Base-by-base conservation (phyloP, 2,329 filamentous ascomycete species). In the Juglanconis sp. region DNA sequence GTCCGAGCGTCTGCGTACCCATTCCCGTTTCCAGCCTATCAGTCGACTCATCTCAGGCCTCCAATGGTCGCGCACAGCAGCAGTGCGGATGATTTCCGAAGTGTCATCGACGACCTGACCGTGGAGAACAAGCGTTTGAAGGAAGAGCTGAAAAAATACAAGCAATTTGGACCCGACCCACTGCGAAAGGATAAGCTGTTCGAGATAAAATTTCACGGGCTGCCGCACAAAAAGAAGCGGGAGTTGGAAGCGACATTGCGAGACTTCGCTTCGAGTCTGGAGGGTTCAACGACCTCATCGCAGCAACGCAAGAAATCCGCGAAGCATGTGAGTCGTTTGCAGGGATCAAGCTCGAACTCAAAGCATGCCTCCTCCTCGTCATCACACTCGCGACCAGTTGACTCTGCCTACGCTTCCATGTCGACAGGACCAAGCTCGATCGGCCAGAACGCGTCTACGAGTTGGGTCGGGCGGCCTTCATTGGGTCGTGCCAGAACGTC, bases 91-190 rank as follows among this genome's bases (percentile, higher is more conserved):
- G 91, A 93, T 59, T 93, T 87, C 62, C 82, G 91, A 51, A 89
- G 89, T 65, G 90, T 96, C 15, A 96, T 96, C 52, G 91, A 96
- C 68, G 92, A 96, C 70, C 74, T 96, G 61, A 96, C 91, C 0
- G 79, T 96, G 32, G 89, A 92, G 69, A 96, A 95, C 70, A 90
- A 91, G 71, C 87, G 86, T 55, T 72, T 96, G 63, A 92, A 88
- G 74, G 86, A 88, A 65, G 86, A 87, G 67, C 68, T 96, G 57
- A 88, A 84, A 67, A 87, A 84, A 56, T 90, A 90, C 63, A 88
- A 90, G 71, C 86, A 85, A 64, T 75, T 84, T 32, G 85, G 88
- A 1, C 85, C 86, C 17, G 81, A 87, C 47, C 83, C 88, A 64
- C 74, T 93, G 53, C 83, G 87, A 38, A 85, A 87, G 51, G 90